phyloP scores from a whole-genome alignment of 192 early-diverging fungal genomes.

The Coemansia sp. region DNA sequence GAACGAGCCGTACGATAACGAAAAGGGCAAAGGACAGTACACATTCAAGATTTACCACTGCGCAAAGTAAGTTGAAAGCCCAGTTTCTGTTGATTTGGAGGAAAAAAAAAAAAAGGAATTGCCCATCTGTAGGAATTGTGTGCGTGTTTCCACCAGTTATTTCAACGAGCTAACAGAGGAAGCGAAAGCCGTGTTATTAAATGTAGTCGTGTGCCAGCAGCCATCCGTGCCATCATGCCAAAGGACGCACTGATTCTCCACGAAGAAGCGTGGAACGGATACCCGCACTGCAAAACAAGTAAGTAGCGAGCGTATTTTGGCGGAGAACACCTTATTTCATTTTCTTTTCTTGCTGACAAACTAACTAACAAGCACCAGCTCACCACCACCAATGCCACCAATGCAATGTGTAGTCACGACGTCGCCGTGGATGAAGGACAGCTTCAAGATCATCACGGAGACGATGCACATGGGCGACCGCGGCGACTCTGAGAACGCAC shows the following conservation, averaged over 20 bases:
- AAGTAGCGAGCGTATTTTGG: constrained; percentile 13
- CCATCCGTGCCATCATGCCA: constrained; percentile 65
- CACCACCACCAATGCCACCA: neutral
- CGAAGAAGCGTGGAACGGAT: constrained; percentile 85
- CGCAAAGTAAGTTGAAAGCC: constrained; percentile 21
- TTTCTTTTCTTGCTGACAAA: neutral
- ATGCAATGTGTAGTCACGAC: constrained; percentile 55
- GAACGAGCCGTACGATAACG: constrained; percentile 78
- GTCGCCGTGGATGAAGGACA: constrained; percentile 71
- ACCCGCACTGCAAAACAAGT: constrained; percentile 65
- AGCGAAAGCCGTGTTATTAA: too few species aligned
- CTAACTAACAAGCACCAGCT: neutral
- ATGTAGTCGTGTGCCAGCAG: constrained; percentile 60
- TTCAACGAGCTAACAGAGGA: too few species aligned
- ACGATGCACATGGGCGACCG: constrained; percentile 73
- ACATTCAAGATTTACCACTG: constrained; percentile 76
- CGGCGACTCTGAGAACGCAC: constrained; percentile 69
- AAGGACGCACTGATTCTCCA: constrained; percentile 67
- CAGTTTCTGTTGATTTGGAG: neutral
- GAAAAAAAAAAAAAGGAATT: neutral
- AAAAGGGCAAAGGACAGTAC: constrained; percentile 73
- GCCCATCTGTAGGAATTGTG: neutral
- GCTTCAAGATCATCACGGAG: constrained; percentile 72
- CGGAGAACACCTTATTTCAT: too few species aligned
- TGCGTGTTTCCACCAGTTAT: neutral